Evolutionary conservation across 2,329 filamentous ascomycete species (phyloP).

Genomic region (Dactylellina haptotyla): DNA sequence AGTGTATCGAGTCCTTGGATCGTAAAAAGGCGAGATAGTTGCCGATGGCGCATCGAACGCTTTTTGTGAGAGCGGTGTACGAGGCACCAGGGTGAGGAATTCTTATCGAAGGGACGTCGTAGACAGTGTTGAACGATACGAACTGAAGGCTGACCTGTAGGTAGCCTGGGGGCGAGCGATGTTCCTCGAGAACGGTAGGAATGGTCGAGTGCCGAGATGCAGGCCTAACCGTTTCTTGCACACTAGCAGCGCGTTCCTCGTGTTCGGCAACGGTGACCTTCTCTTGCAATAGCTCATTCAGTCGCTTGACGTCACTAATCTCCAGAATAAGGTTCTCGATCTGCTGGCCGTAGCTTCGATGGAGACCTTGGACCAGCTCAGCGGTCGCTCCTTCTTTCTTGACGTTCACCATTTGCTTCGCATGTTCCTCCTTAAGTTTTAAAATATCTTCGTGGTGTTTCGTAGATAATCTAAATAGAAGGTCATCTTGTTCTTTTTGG

Average conservation of each 20-base stretch:
- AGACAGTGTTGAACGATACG: constrained; percentile 38
- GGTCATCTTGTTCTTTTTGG: constrained; percentile 46
- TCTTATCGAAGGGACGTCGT: constrained; percentile 47
- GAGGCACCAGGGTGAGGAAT: constrained; percentile 46
- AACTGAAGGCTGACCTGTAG: constrained; percentile 50
- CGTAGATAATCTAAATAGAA: constrained; percentile 38
- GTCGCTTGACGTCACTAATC: constrained; percentile 39
- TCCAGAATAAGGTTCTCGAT: constrained; percentile 51
- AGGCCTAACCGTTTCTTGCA: constrained; percentile 50
- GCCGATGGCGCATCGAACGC: constrained; percentile 48
- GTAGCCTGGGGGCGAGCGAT: constrained; percentile 44
- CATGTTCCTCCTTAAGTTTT: constrained; percentile 41
- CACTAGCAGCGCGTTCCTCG: constrained; percentile 42
- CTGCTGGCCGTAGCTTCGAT: constrained; percentile 51
- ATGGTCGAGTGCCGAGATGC: constrained; percentile 48
- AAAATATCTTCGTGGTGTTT: constrained; percentile 50
- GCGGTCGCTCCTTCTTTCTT: constrained; percentile 49
- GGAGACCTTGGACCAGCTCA: constrained; percentile 48
- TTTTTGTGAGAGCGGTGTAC: constrained; percentile 44
- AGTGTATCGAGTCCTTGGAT: constrained; percentile 52
- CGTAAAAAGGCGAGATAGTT: constrained; percentile 50
- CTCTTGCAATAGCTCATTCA: constrained; percentile 45
- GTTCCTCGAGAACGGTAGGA: constrained; percentile 47
- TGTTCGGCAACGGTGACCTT: constrained; percentile 22
- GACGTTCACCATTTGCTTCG: constrained; percentile 42